phyloP scores from a whole-genome alignment of 345 rosid genomes.

The Acer campestre region DNA sequence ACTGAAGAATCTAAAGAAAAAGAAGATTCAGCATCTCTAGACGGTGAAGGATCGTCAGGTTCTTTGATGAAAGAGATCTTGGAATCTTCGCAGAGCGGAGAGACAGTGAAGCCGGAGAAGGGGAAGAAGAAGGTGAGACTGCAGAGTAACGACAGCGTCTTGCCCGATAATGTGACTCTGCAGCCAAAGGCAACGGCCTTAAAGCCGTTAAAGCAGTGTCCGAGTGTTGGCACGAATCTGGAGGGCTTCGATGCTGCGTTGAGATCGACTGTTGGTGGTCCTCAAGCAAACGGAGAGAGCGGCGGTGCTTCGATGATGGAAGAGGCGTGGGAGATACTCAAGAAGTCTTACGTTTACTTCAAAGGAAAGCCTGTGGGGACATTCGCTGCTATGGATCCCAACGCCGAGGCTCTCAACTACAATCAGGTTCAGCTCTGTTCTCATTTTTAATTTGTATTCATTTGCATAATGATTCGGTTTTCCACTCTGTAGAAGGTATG shows the following conservation, averaged over 20 bases:
- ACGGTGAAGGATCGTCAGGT: not conserved
- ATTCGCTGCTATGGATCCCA: conserved; percentile 52
- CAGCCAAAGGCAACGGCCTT: conserved; percentile 12
- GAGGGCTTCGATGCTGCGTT: conserved; percentile 21
- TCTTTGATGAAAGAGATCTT: conserved; percentile 5
- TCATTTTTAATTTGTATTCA: not conserved
- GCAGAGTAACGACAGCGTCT: conserved; percentile 12
- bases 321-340: conserved; percentile 54
- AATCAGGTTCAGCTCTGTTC: conserved; percentile 38
- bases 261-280: conserved; percentile 17
- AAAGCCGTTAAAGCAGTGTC: conserved; percentile 37
- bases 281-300: conserved; percentile 20
- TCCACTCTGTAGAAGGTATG: too few species aligned
- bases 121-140: conserved; percentile 19
- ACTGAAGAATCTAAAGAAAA: not conserved
- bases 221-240: conserved; percentile 40
- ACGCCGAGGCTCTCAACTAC: conserved; percentile 49
- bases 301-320: conserved; percentile 42
- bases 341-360: conserved; percentile 40
- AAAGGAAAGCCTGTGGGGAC: conserved; percentile 54
- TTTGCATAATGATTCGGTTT: not conserved
- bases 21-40: conserved; percentile 1
- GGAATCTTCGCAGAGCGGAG: conserved; percentile 10
- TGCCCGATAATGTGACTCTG: conserved; percentile 8
- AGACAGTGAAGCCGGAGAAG: conserved; percentile 20